Base-by-base conservation (phyloP, 495 filamentous ascomycete species). In the Antarctomyces pellizariae region DNA sequence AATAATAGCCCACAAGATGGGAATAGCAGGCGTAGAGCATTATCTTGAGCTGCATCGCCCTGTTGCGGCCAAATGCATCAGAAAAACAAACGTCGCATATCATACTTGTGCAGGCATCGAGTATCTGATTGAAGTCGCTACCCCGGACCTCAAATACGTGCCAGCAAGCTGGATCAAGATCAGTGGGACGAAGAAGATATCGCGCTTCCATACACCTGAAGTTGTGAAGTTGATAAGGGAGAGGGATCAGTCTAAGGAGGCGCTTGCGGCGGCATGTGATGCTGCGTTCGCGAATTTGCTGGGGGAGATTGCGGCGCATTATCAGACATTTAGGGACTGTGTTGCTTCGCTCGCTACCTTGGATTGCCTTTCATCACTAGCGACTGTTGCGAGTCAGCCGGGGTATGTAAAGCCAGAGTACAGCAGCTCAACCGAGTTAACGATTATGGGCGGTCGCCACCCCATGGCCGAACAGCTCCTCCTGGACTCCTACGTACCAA, bases 391-490 rank as follows among this genome's bases (percentile, higher is more conserved):
- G 19, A 50, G 52, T 6, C 74, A 90, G 27, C 89, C 89, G 0
- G 80, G 79, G 32, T 99, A 95, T 47, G 62, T 60, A 44, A 93
- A 90, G 41, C 86, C 86, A 8, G 63, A 66, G 13, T 92, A 78
- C 50, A 45, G 57, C 16, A 42, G 49, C 3, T 22, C 46, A 15
- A 62, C 65, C 13, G 54, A 73, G 1, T 71, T 99, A 31, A 44
- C 58, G 34, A 68, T 99, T 34, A 48, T 61, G 20, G 64, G 63
- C 28, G 86, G 80, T 27, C 71, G 86, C 3, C 89, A 99, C 50
- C 86, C 86, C 15, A 93, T 95, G 69, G 80, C 92, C 20, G 86
- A 99, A 45, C 78, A 84, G 36, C 66, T 91, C 6, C 61, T 95
- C 4, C 60, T 82, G 5, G 69, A 75, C 30, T 57, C 67, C 21